Conservation (phyloP, 2,329 filamentous ascomycete species). For the Pseudodiploospora longispora region DNA sequence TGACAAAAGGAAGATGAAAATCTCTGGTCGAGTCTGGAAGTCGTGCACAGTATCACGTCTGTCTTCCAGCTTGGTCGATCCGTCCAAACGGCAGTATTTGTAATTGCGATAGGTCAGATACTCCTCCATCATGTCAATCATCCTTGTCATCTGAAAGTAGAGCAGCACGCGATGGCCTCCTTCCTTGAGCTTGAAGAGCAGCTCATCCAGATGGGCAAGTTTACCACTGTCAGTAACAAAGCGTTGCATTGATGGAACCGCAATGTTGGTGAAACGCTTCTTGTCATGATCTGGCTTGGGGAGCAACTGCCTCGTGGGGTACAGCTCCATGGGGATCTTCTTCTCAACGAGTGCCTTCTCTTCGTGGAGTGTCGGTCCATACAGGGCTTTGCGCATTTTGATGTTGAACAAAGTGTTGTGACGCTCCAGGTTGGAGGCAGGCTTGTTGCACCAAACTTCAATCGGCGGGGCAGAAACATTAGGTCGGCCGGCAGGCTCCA, state of each 20-base stretch:
- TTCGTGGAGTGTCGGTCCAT: conserved; percentile 53
- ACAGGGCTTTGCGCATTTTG: conserved; percentile 65
- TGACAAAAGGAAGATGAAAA: conserved; percentile 94
- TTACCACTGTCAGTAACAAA: conserved; percentile 98
- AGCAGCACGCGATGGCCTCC: conserved; percentile 87
- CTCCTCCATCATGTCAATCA: conserved; percentile 99
- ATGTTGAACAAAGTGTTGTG: conserved; percentile 72
- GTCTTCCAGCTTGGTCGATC: conserved; percentile 95
- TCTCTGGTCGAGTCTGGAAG: conserved; percentile 89
- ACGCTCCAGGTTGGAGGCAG: conserved; percentile 56
- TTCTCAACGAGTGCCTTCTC: conserved; percentile 69
- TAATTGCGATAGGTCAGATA: conserved; percentile 98
- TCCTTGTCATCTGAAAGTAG: conserved; percentile 99
- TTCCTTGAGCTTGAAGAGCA: conserved; percentile 84
- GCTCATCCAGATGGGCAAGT: conserved; percentile 78
- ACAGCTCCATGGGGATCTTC: conserved; percentile 57
- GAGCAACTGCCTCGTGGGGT: conserved; percentile 58
- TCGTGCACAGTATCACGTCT: conserved; percentile 92
- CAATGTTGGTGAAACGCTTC: conserved; percentile 80
- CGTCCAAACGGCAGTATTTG: conserved; percentile 94
- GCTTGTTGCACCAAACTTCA: conserved; percentile 67
- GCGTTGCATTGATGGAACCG: conserved; percentile 90
- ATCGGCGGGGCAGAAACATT: conserved; percentile 78
- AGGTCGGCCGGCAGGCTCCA: conserved; percentile 77
- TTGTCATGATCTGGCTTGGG: conserved; percentile 74